These are phyloP conservation scores for Amauroascus verrucosus DNA, from an alignment of 2,329 filamentous ascomycete species.

Conservation along the genomic window DNA sequence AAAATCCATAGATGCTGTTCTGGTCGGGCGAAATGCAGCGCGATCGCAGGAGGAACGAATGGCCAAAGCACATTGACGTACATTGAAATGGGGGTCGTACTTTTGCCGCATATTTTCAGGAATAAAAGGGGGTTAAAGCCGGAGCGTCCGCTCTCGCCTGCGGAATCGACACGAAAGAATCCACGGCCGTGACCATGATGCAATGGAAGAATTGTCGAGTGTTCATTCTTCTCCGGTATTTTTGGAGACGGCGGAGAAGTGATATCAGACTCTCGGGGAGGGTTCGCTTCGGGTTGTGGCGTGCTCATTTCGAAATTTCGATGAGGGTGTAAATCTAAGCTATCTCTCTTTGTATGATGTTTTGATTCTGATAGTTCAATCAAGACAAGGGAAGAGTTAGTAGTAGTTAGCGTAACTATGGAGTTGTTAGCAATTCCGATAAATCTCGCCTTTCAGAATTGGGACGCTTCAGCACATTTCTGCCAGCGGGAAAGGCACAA, in stretches of 20 bases:
- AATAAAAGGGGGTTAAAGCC: slow-evolving; percentile 58
- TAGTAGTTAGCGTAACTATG: too few relatives aligned
- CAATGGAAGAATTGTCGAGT: slow-evolving; percentile 19
- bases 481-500: not conserved
- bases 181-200: slow-evolving; percentile 19
- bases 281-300: not conserved
- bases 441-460: too few relatives aligned
- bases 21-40: slow-evolving; percentile 47
- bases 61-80: slow-evolving; percentile 65
- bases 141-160: slow-evolving; percentile 57
- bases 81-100: slow-evolving; percentile 53
- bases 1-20: slow-evolving; percentile 56
- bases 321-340: too few relatives aligned
- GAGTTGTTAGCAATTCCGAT: too few relatives aligned
- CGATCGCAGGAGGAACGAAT: slow-evolving; percentile 60
- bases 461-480: too few relatives aligned
- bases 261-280: not conserved
- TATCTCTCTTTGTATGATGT: too few relatives aligned
- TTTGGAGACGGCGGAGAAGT: not conserved
- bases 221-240: not conserved
- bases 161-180: slow-evolving; percentile 29
- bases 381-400: not conserved
- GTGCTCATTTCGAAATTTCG: not conserved
- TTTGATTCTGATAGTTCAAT: too few relatives aligned
- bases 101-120: slow-evolving; percentile 52